phyloP scores from a whole-genome alignment of 78 protist species.

The Mastigamoeba balamuthi region DNA sequence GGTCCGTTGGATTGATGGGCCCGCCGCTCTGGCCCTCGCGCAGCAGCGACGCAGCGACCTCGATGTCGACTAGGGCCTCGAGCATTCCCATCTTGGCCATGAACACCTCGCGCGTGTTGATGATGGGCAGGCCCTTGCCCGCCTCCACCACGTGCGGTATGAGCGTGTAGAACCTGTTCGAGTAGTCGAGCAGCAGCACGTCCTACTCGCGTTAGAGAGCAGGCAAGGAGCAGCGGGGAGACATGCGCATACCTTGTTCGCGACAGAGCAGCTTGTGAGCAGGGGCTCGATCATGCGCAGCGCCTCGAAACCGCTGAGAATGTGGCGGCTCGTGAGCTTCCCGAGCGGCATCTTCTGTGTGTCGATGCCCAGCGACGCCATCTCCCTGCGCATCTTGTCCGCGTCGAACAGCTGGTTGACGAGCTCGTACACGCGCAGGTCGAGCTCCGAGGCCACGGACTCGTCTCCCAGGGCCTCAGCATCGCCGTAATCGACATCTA shows the following conservation, averaged over 20 bases:
- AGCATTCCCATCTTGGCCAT: slow-evolving; percentile 42
- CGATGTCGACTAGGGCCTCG: slow-evolving; percentile 56
- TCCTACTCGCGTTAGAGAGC: too few relatives aligned
- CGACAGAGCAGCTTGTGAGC: too few relatives aligned
- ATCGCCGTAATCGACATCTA: neutral
- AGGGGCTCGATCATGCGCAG: neutral
- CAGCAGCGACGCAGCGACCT: slow-evolving; percentile 27
- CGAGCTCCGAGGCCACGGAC: neutral
- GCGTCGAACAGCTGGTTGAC: neutral
- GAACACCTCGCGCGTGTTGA: slow-evolving; percentile 16
- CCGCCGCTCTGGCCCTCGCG: neutral
- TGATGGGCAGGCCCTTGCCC: slow-evolving; percentile 12
- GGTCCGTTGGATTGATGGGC: neutral
- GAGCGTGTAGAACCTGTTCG: slow-evolving; percentile 36
- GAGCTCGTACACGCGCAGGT: neutral
- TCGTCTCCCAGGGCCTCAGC: neutral
- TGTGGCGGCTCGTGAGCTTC: neutral
- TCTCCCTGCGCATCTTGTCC: neutral
- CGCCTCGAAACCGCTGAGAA: neutral
- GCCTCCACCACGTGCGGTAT: slow-evolving; percentile 5
- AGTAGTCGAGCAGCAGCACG: neutral
- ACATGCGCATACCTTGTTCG: too few relatives aligned
- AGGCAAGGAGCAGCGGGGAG: too few relatives aligned
- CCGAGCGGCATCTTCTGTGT: neutral
- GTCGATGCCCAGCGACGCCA: neutral